These are phyloP conservation scores for Paramecium biaurelia DNA, from an alignment of 73 alveolate genomes.

Conservation along the genomic window DNA sequence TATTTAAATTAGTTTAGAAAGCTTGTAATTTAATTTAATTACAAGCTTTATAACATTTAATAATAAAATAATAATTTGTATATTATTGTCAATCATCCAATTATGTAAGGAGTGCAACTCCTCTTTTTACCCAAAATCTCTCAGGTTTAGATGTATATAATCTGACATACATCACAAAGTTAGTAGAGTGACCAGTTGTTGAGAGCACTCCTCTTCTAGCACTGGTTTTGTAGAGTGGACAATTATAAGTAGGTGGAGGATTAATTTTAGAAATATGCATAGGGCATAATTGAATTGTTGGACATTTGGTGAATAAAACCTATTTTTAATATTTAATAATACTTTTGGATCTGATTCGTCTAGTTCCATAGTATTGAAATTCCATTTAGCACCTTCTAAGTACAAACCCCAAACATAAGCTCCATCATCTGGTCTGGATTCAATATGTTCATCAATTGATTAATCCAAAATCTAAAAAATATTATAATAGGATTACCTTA, in stretches of 20 bases:
- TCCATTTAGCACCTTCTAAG: constrained; percentile 99
- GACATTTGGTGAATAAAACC: constrained; percentile 91
- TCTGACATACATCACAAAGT: constrained; percentile 89
- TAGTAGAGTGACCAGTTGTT: constrained; percentile 98
- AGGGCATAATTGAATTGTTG: constrained; percentile 98
- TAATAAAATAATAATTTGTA: not conserved
- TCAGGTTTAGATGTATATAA: constrained; percentile 82
- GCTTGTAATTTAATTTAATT: too few species aligned
- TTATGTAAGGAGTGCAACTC: constrained; percentile 93
- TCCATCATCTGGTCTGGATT: constrained; percentile 95
- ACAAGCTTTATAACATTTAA: too few species aligned
- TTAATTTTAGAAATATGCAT: constrained; percentile 79
- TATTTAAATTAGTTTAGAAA: too few species aligned
- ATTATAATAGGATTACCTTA: constrained; percentile 75
- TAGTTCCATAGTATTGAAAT: constrained; percentile 81
- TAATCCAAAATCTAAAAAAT: constrained; percentile 70
- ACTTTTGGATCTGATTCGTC: constrained; percentile 98
- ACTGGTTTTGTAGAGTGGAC: constrained; percentile 89
- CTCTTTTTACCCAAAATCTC: constrained; percentile 97
- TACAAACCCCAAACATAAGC: constrained; percentile 94
- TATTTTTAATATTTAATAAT: not conserved
- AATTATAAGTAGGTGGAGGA: constrained; percentile 83
- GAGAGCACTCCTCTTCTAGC: constrained; percentile 91
- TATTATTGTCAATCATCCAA: constrained; percentile 85
- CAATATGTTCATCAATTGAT: constrained; percentile 69